Evolutionary conservation across 179 eudicot genomes (phyloP).

Genomic region (Monotropa hypopitys): DNA sequence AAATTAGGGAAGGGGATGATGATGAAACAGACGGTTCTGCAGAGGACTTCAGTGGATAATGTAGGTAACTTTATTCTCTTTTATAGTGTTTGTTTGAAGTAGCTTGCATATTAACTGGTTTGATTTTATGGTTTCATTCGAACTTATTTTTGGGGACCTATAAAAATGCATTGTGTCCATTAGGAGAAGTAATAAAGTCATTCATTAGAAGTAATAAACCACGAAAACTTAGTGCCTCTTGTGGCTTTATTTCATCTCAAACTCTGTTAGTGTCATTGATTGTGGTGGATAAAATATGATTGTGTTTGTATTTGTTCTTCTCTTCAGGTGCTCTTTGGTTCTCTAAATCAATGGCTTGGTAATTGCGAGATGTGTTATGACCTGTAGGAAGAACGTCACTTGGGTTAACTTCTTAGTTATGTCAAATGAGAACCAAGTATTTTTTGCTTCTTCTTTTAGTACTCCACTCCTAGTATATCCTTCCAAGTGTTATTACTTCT

Average conservation of each 20-base stretch:
- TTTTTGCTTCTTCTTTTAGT: not conserved
- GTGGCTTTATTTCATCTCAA: not conserved
- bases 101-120: not conserved
- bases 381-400: not conserved
- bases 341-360: not conserved
- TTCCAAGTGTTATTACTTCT: not conserved
- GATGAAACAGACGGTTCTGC: conserved; percentile 37
- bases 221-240: not conserved
- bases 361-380: not conserved
- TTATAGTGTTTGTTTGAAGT: not conserved
- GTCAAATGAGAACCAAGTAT: not conserved
- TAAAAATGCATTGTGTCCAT: not conserved
- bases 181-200: not conserved
- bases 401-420: not conserved
- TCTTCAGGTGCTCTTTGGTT: not conserved
- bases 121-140: not conserved
- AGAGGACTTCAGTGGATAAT: conserved; percentile 38
- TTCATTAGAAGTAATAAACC: not conserved
- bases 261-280: not conserved
- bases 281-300: not conserved
- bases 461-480: not conserved
- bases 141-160: not conserved
- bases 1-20: conserved; percentile 38
- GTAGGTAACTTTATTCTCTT: conserved; percentile 11
- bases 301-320: not conserved